Evolutionary conservation across 495 filamentous ascomycete genomes (phyloP).

Genomic region (Xylaria castorea): DNA sequence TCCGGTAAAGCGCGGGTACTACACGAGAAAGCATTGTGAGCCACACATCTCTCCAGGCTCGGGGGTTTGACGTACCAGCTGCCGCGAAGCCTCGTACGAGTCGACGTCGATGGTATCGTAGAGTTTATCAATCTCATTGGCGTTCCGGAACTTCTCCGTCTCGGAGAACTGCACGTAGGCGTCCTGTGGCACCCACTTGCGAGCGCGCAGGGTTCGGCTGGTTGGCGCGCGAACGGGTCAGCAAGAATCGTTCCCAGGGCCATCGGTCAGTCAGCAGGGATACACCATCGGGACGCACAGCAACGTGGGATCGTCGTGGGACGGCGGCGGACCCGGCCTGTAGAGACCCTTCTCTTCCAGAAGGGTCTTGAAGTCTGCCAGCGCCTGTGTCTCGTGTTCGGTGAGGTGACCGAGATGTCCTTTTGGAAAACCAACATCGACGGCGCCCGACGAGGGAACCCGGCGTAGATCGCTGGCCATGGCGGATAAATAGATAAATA

Average conservation of each 20-base stretch:
- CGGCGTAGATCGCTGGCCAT: constrained; percentile 34
- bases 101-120: constrained; percentile 82
- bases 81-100: constrained; percentile 78
- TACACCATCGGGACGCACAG: constrained; percentile 61
- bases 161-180: constrained; percentile 86
- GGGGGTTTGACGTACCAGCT: constrained; percentile 61
- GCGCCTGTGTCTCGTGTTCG: constrained; percentile 66
- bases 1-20: constrained; percentile 96
- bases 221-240: constrained; percentile 16
- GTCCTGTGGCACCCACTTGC: constrained; percentile 72
- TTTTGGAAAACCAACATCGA: constrained; percentile 60
- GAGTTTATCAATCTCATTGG: constrained; percentile 74
- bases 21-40: constrained; percentile 25
- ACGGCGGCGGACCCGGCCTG: constrained; percentile 59
- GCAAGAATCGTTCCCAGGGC: constrained; percentile 24
- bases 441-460: constrained; percentile 40
- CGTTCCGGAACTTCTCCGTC: constrained; percentile 85
- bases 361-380: constrained; percentile 71
- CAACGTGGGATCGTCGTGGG: constrained; percentile 82
- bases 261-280: constrained; percentile 19
- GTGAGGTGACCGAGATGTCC: constrained; percentile 80
- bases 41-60: constrained; percentile 7
- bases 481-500: not conserved
- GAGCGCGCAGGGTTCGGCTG: constrained; percentile 82
- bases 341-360: constrained; percentile 72